Evolutionary conservation across 1,284 basidiomycete genomes (phyloP).

Genomic region (Ganoderma multipileum): DNA sequence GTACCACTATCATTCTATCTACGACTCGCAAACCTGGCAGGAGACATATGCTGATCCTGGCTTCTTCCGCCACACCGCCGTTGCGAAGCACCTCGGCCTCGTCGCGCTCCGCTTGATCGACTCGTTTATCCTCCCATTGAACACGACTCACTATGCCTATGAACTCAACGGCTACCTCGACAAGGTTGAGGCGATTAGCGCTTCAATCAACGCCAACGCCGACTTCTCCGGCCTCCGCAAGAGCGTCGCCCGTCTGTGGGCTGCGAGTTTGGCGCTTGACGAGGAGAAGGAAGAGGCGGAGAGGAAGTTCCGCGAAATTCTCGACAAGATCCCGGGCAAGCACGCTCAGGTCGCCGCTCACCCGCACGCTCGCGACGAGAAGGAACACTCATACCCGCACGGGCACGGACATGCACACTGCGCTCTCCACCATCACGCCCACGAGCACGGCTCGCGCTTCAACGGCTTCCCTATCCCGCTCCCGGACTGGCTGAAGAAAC

Average conservation of each 20-base stretch:
- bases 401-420: background rate
- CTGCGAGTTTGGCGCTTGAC: slow-evolving; percentile 63
- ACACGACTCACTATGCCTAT: slow-evolving; percentile 74
- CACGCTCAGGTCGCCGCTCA: background rate
- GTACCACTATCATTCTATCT: slow-evolving; percentile 81
- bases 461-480: slow-evolving; percentile 19
- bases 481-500: slow-evolving; percentile 32
- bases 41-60: slow-evolving; percentile 75
- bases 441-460: background rate
- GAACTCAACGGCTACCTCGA: slow-evolving; percentile 57
- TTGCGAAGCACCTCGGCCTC: slow-evolving; percentile 72
- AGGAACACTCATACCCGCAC: background rate
- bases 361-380: background rate
- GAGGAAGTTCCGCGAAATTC: slow-evolving; percentile 36
- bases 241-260: slow-evolving; percentile 58
- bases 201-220: slow-evolving; percentile 19
- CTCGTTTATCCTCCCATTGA: slow-evolving; percentile 67
- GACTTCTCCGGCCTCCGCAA: slow-evolving; percentile 46
- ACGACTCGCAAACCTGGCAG: slow-evolving; percentile 77
- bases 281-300: slow-evolving; percentile 53
- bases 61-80: slow-evolving; percentile 75
- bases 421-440: background rate
- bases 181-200: slow-evolving; percentile 42
- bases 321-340: slow-evolving; percentile 41
- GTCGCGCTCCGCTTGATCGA: slow-evolving; percentile 66